Evolutionary conservation across 176 grass and related monocot genomes (phyloP), one percentile per base, ranked within the genome.

Genomic region (Aegilops tauschii): DNA sequence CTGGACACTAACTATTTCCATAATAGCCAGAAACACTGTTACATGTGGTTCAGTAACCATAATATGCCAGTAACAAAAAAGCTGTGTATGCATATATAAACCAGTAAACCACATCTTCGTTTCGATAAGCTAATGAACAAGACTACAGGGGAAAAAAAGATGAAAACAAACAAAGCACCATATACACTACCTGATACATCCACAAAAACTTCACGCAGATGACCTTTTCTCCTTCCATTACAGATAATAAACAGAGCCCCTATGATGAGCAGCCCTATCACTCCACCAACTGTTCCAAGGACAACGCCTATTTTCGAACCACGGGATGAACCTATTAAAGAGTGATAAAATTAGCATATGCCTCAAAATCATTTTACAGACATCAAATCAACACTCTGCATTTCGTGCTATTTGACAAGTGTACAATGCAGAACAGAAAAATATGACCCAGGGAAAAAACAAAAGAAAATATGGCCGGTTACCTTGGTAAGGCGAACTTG

Each of bases 171-270:
- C 20, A 36, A 56, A 39, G 56, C 74, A 79, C 44, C 13, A 61
- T 73, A 74, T 74, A 77, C 34, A 70, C 12, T 80, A 91, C 96
- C 97, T 91, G 97, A n/a, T 85, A 99, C 97, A 91, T 99, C 97
- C 30, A 96, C 94, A 96, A 96, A 99, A 78, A 94, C 61, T 83
- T 96, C 94, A 10, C 70, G 64, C 74, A 86, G 78, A 89, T 86
- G 39, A 25, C 73, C 80, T 85, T 94, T 94, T 47, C 79, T 99
- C 78, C 89, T 94, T 78, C 92, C 78, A 66, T 86, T 94, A 86
- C 79, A 99, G 50, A 99, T 72, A 84, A 96, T 73, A 86, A 94
- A 93, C 49, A 93, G 9, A 83, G 78, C 87, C 58, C 83, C 92
- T 77, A 99, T 69, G 47, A 89, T 52, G 36, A 99, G 78, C 74